Percentiles rank a stretch among this genome's conserved stretches.
These are phyloP conservation scores for Yarrowia sp. DNA, from an alignment of 805 yeast genomes.

Conservation along the genomic window DNA sequence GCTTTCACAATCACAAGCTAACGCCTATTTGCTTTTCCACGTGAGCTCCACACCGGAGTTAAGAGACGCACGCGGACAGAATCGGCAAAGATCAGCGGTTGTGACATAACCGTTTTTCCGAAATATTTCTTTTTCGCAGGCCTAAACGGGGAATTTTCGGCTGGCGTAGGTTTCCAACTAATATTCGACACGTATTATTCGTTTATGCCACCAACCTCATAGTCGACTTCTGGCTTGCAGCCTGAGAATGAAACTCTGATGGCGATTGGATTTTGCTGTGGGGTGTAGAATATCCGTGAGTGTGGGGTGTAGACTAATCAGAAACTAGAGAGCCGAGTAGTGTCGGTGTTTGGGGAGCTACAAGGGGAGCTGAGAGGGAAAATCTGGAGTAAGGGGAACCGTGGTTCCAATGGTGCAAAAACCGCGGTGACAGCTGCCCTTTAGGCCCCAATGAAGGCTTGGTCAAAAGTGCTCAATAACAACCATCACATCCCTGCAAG, in stretches of 20 bases:
- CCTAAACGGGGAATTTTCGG: too few relatives aligned
- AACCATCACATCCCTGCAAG: constrained; percentile 8
- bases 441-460: background rate
- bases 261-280: constrained; percentile 19
- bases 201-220: background rate
- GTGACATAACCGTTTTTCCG: too few relatives aligned
- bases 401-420: background rate
- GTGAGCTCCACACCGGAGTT: background rate
- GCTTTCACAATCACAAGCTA: constrained; percentile 21
- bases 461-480: background rate
- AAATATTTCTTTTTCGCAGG: too few relatives aligned
- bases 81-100: background rate
- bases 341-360: background rate
- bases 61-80: background rate
- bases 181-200: too few relatives aligned
- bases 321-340: constrained; percentile 22
- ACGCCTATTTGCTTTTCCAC: constrained; percentile 18
- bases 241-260: constrained; percentile 37
- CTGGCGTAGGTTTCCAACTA: too few relatives aligned
- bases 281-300: background rate
- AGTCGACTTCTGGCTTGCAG: constrained; percentile 2
- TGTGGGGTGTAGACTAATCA: constrained; percentile 36
- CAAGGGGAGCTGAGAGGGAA: too few relatives aligned
- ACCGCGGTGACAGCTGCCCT: background rate
- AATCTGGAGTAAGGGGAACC: background rate